Evolutionary conservation across 306 rosid species (phyloP).

Genomic region (Echinosophora koreensis): DNA sequence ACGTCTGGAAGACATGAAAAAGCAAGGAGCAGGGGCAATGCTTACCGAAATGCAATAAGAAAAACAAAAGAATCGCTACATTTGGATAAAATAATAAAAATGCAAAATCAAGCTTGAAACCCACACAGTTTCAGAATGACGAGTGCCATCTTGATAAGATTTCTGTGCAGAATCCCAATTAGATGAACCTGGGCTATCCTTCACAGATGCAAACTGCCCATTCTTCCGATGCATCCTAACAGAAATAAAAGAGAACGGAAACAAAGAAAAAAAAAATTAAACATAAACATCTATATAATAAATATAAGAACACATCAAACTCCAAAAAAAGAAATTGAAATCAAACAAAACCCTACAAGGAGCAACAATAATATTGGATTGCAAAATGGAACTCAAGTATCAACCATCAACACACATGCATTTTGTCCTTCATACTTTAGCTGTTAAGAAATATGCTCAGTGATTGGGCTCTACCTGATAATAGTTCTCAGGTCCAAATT

Average conservation of each 20-base stretch:
- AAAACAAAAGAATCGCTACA: constrained; percentile 21
- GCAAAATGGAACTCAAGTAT: constrained; percentile 17
- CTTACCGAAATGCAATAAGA: constrained; percentile 12
- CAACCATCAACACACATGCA: constrained; percentile 27
- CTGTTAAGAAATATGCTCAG: constrained; percentile 27
- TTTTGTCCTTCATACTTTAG: constrained; percentile 17
- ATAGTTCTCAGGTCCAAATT: constrained; percentile 37
- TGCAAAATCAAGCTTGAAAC: constrained; percentile 53
- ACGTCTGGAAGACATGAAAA: constrained; percentile 62
- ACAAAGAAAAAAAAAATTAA: constrained; percentile 19
- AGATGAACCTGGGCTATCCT: constrained; percentile 74
- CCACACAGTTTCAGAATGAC: constrained; percentile 78
- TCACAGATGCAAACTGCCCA: constrained; percentile 88
- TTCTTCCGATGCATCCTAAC: constrained; percentile 91
- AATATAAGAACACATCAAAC: constrained; percentile 23
- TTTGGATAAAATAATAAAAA: constrained; percentile 15
- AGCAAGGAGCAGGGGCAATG: neutral
- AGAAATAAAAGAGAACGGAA: constrained; percentile 42
- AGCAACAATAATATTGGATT: neutral
- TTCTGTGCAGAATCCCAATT: constrained; percentile 64
- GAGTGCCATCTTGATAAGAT: constrained; percentile 68
- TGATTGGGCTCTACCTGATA: constrained; percentile 26
- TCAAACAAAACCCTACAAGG: constrained; percentile 10
- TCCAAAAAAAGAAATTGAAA: constrained; percentile 31
- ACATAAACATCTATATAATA: neutral